Percentiles rank a stretch among this genome's conserved stretches.
Evolutionary conservation across 805 yeast species (phyloP).

Genomic region (Ogataea nonfermentans): DNA sequence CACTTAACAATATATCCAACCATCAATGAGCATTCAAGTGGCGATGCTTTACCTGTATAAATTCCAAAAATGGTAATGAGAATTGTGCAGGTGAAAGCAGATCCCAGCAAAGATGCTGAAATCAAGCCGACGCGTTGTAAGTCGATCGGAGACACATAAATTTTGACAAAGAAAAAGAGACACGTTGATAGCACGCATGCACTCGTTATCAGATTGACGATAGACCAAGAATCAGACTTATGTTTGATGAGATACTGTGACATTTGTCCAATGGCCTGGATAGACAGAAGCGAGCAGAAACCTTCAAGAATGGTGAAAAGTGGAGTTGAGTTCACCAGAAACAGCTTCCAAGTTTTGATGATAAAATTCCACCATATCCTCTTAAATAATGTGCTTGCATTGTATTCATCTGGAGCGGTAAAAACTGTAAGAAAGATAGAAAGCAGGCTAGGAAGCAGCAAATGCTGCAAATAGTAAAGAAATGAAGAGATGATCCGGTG

Average conservation of each 20-base stretch:
- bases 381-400: conserved; percentile 18
- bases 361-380: conserved; percentile 37
- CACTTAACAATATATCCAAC: conserved; percentile 92
- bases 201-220: conserved; percentile 66
- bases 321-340: conserved; percentile 81
- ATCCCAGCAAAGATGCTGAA: conserved; percentile 83
- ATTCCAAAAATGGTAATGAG: conserved; percentile 83
- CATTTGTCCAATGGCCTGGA: conserved; percentile 88
- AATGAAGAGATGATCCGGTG: conserved; percentile 44
- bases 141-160: conserved; percentile 75
- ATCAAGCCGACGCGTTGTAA: conserved; percentile 57
- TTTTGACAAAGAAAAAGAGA: conserved; percentile 74
- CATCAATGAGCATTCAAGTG: conserved; percentile 82
- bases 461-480: conserved; percentile 77
- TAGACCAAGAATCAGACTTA: conserved; percentile 76
- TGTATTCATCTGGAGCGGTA: conserved; percentile 32
- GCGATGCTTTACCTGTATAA: conserved; percentile 77
- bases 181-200: conserved; percentile 76
- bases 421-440: conserved; percentile 64
- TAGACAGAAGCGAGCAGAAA: conserved; percentile 84
- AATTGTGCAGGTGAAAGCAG: conserved; percentile 71
- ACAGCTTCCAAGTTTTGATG: conserved; percentile 66
- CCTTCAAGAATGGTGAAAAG: conserved; percentile 90
- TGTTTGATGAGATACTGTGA: conserved; percentile 62
- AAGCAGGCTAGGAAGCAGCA: conserved; percentile 76